phyloP scores from a whole-genome alignment of 345 rosid genomes.

The Salix dunnii region DNA sequence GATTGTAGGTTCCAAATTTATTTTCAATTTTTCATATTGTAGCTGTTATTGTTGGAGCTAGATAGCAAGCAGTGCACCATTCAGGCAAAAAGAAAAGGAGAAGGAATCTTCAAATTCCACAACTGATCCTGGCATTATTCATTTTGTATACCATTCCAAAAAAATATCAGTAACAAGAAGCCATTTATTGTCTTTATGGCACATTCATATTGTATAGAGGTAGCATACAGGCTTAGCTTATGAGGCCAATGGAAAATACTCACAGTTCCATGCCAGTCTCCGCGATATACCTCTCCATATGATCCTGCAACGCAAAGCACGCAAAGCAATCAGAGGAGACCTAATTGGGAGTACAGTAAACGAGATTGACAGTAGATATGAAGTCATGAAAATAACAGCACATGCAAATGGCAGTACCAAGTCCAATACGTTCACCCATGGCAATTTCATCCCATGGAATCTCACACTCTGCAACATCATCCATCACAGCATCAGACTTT shows the following conservation, averaged over 20 bases:
- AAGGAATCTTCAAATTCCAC: not conserved
- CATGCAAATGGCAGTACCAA: constrained; percentile 52
- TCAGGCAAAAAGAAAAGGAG: not conserved
- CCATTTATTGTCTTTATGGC: constrained; percentile 2
- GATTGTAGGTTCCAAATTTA: not conserved
- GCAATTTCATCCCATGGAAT: constrained; percentile 84
- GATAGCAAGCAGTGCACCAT: not conserved
- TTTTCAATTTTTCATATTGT: not conserved
- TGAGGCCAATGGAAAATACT: constrained; percentile 35
- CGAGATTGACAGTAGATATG: constrained; percentile 14
- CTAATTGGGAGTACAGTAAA: constrained; percentile 1
- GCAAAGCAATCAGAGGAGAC: constrained; percentile 7
- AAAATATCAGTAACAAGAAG: not conserved
- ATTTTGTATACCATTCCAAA: not conserved
- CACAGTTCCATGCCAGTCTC: constrained; percentile 99
- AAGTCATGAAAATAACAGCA: constrained; percentile 22
- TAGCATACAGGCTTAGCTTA: not conserved
- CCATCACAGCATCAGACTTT: constrained; percentile 61
- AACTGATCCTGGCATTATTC: not conserved
- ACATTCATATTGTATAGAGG: not conserved
- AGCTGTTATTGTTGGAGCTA: not conserved
- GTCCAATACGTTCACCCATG: constrained; percentile 94
- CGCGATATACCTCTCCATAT: constrained; percentile 93
- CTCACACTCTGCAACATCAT: constrained; percentile 87
- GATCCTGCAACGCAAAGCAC: constrained; percentile 63